Percentiles rank a stretch among this genome's conserved stretches.
phyloP scores from a whole-genome alignment of 2,329 filamentous ascomycete species.

The Trichophyton simii region DNA sequence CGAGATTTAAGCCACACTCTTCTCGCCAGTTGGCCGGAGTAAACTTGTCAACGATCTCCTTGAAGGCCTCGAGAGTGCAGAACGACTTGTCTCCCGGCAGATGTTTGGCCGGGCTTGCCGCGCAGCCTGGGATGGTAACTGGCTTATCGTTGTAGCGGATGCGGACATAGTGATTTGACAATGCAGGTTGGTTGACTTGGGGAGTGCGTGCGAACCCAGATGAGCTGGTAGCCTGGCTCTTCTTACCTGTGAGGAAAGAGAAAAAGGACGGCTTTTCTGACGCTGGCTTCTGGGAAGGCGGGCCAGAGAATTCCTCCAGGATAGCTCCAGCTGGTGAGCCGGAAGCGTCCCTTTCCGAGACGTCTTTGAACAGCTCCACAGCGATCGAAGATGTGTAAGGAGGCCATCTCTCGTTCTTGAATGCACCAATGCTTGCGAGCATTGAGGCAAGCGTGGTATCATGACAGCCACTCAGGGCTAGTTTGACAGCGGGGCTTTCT shows the following conservation, averaged over 20 bases:
- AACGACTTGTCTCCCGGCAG: conserved; percentile 75
- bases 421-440: conserved; percentile 66
- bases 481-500: conserved; percentile 46
- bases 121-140: conserved; percentile 70
- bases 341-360: background rate
- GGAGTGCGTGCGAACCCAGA: conserved; percentile 24
- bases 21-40: conserved; percentile 67
- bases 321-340: conserved; percentile 11
- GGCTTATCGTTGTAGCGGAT: conserved; percentile 81
- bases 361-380: conserved; percentile 62
- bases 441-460: conserved; percentile 82
- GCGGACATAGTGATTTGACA: conserved; percentile 65
- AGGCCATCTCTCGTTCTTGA: conserved; percentile 64
- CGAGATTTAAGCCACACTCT: conserved; percentile 48
- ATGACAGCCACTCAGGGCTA: conserved; percentile 76
- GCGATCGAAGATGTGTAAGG: conserved; percentile 89
- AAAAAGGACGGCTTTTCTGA: conserved; percentile 21
- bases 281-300: conserved; percentile 10
- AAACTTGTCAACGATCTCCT: conserved; percentile 79
- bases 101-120: conserved; percentile 59
- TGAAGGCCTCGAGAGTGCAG: conserved; percentile 87
- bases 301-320: conserved; percentile 18
- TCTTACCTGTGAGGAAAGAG: conserved; percentile 17
- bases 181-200: conserved; percentile 20
- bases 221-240: conserved; percentile 12